Base-by-base conservation (phyloP, 1,284 basidiomycete genomes). In the Cryptococcus sp. region DNA sequence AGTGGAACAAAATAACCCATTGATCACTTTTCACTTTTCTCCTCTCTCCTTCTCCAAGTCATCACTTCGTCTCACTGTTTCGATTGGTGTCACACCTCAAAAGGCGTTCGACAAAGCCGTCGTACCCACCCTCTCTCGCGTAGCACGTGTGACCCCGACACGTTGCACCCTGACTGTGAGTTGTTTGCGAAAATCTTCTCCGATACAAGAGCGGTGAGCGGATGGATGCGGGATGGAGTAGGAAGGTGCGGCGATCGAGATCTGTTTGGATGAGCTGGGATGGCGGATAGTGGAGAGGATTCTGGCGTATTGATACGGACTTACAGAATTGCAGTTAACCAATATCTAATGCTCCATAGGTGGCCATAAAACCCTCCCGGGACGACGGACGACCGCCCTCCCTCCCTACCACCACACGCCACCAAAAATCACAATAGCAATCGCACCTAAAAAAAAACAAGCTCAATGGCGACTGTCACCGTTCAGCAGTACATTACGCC, bases 111-210 rank as follows among this genome's bases (percentile, higher is more conserved):
- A 45, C 29, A 41, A 34, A 57, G 65, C 66, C 64, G 63, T 60
- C 60, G 60, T 58, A 54, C 52, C 60, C 60, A 61, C 66, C 66
- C 70, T 68, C 67, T 70, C 70, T 67, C 61, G 66, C 64, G 66
- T 67, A 55, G 65, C 64, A 59, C 66, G 67, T 67, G 68, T 64
- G 57, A 56, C 29, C 52, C 58, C 50, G 50, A 58, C 66, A 63
- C 69, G 63, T 58, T 63, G 65, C 55, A 56, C 65, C 62, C 69
- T 68, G 70, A 72, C 70, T 70, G 70, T 67, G 55, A 65, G 68
- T 65, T 17, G n/a, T 34, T 23, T 22, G 29, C 29, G 8, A 40
- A 45, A 22, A 17, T 22, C 19, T 43, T 50, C 16, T 0, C 11
- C 19, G 23, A 40, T 16, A 13, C 22, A 54, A 17, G 46, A 22